Percentiles rank a stretch among this genome's conserved stretches.
These are phyloP conservation scores for Torulaspora quercuum DNA, from an alignment of 805 yeast species.

Conservation along the genomic window DNA sequence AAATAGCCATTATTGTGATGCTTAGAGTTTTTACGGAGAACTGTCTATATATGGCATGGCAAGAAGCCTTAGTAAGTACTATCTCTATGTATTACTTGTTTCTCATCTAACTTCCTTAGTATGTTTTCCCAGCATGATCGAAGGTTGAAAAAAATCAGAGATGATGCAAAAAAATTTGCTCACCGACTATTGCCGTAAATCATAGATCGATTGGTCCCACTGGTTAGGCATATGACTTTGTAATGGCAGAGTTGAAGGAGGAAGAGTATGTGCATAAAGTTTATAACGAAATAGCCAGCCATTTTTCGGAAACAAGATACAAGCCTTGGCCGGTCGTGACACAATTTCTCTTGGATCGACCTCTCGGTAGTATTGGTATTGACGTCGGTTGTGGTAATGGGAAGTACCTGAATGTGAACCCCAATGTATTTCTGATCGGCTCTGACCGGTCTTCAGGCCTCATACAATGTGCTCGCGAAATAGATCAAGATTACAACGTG, in stretches of 20 bases:
- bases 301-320: constrained; percentile 89
- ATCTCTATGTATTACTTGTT: too few species aligned
- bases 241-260: constrained; percentile 58
- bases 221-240: too few species aligned
- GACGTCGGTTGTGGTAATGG: constrained; percentile 99
- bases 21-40: too few species aligned
- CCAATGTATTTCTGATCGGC: constrained; percentile 67
- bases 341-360: constrained; percentile 50
- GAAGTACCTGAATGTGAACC: constrained; percentile 74
- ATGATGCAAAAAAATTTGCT: too few species aligned
- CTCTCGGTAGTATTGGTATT: constrained; percentile 64
- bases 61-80: too few species aligned
- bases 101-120: too few species aligned
- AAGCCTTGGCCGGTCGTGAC: constrained; percentile 97
- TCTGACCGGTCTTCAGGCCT: constrained; percentile 69
- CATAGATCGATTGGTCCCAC: too few species aligned
- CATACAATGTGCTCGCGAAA: constrained; percentile 56
- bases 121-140: too few species aligned
- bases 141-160: too few species aligned
- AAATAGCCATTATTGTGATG: too few species aligned
- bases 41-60: too few species aligned
- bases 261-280: constrained; percentile 83
- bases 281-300: constrained; percentile 87
- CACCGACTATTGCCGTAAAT: too few species aligned
- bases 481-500: constrained; percentile 45